phyloP scores from a whole-genome alignment of 2,329 filamentous ascomycete species.

The Verticillium alfalfae region DNA sequence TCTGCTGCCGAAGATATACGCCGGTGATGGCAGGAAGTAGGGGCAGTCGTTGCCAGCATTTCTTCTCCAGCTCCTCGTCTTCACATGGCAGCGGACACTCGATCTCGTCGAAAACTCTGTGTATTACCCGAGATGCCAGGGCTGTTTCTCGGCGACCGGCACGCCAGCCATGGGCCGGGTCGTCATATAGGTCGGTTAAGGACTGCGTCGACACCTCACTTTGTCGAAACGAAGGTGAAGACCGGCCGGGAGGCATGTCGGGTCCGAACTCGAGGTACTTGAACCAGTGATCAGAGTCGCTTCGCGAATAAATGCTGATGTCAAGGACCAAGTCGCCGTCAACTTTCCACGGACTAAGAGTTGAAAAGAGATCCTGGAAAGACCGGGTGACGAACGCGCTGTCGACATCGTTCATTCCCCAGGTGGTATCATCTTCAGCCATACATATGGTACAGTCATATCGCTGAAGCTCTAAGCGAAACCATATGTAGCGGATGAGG shows the following conservation, averaged over 20 bases:
- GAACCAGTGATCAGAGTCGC: slow-evolving; percentile 27
- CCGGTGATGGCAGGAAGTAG: slow-evolving; percentile 22
- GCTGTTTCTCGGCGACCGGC: slow-evolving; percentile 12
- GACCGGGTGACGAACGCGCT: no score
- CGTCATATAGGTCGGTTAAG: slow-evolving; percentile 2
- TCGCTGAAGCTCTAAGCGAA: slow-evolving; percentile 18
- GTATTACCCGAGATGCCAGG: slow-evolving; percentile 8
- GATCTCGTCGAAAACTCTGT: slow-evolving; percentile 18
- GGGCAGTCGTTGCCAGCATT: slow-evolving; percentile 27
- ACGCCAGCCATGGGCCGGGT: slow-evolving; percentile 22
- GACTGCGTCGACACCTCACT: no score
- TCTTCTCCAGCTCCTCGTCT: slow-evolving; percentile 16
- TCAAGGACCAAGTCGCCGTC: slow-evolving; percentile 25
- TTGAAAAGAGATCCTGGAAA: slow-evolving; percentile 17
- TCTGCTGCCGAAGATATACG: slow-evolving; percentile 30
- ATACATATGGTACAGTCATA: slow-evolving; percentile 15
- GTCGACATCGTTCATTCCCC: no score
- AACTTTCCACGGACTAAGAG: slow-evolving; percentile 24
- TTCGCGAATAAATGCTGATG: slow-evolving; percentile 29
- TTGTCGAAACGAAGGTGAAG: neutral
- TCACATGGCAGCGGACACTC: slow-evolving; percentile 21
- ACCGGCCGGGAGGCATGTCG: slow-evolving; percentile 7
- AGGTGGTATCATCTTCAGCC: no score
- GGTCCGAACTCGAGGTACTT: slow-evolving; percentile 21
- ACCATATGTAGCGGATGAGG: slow-evolving; percentile 20